Base-by-base conservation (phyloP, 352 stramenopile species). In the Hyaloperonospora arabidopsidis region DNA sequence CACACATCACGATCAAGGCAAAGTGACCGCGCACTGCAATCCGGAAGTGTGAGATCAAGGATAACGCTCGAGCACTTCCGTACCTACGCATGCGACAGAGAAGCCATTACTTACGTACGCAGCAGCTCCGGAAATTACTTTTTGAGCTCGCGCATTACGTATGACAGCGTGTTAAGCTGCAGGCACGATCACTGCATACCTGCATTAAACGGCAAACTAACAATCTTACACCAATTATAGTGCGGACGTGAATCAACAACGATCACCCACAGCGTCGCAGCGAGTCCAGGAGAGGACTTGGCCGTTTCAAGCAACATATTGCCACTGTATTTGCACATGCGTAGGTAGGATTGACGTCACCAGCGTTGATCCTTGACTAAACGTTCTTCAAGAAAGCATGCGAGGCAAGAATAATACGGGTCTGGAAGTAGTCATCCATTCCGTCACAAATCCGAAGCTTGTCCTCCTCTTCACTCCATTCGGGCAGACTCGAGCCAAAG, bases 101-200 rank as follows among this genome's bases (percentile, higher is more conserved):
- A 89, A 85, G 25, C 96, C 95, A 65, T 98, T 98, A 63, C 86
- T 97, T 82, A 98, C 95, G 57, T 98, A 85, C 19, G 93, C 94
- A 48, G 86, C 86, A 0, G 93, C 93, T 28, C 95, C 95, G 1
- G 98, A 69, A 61, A 98, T 84, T 10, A 98, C 93, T 67, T 97
- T 97, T 44, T 98, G 10, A 98, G 93, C 45, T 97, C 86, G 38
- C 89, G 89, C 88, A 98, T 97, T 13, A 98, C 88, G 72, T 97
- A 97, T 12, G 89, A 89, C 49, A 98, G 58, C n/a, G 88, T 90
- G 67, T 97, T 95, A 36, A 98, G 82, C 45, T 97, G 77, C 39
- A 98, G 70, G 68, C 98, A 98, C 34, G 86, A 91, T 59, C 89
- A 97, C 36, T 78, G 67, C 40, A 97, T 74, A 8, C 86, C 84